These are phyloP conservation scores for Amphicarpaea edgeworthii DNA, from an alignment of 306 rosid genomes.

Conservation along the genomic window DNA sequence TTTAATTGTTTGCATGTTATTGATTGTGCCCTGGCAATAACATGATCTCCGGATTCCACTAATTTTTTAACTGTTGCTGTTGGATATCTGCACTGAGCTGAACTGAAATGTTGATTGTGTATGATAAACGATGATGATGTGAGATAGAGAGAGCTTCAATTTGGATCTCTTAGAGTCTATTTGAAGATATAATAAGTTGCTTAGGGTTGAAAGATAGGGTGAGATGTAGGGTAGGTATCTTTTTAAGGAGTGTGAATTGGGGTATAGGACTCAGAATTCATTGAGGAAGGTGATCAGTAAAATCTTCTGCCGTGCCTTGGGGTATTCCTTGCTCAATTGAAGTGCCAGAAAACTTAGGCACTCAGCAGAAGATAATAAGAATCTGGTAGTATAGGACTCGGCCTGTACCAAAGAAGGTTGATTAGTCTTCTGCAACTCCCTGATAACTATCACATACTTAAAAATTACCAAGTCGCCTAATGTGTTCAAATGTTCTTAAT, in stretches of 20 bases:
- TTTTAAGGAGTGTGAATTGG: constrained; percentile 10
- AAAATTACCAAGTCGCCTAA: neutral
- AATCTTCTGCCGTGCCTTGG: constrained; percentile 4
- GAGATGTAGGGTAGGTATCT: neutral
- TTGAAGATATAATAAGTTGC: neutral
- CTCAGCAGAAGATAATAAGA: constrained; percentile 7
- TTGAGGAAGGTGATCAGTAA: constrained; percentile 1
- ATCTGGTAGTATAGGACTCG: neutral
- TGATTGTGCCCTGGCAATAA: neutral
- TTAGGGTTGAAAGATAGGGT: constrained; percentile 12
- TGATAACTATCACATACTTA: neutral
- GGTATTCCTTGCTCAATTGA: neutral
- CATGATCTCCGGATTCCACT: neutral
- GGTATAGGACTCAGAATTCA: neutral
- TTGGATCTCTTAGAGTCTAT: constrained; percentile 38
- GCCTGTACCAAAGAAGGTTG: neutral
- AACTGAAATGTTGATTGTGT: neutral
- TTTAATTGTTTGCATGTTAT: neutral
- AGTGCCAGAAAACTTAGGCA: neutral
- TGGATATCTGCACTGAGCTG: neutral
- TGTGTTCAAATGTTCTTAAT: constrained; percentile 32
- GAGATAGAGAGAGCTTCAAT: constrained; percentile 32
- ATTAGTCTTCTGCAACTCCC: constrained; percentile 10
- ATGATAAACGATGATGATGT: constrained; percentile 9
- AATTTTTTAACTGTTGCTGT: neutral